Evolutionary conservation across 2,329 filamentous ascomycete species (phyloP), one percentile per base, ranked within the genome.

Genomic region (Fusarium cicatricum): DNA sequence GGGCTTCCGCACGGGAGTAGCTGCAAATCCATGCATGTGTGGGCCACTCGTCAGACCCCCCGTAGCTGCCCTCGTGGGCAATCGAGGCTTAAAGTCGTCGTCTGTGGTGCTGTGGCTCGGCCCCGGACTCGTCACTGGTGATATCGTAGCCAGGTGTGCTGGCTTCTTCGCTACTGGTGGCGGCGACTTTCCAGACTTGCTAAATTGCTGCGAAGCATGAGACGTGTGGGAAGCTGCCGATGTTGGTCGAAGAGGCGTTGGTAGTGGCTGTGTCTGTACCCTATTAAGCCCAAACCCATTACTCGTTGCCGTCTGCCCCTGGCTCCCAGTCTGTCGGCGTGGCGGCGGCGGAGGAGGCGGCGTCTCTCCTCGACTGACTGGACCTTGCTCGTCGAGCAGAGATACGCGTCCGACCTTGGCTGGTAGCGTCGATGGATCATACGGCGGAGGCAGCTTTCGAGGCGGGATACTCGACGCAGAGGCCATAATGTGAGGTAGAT

Each of bases 111-210:
- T 58, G 28, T 52, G 58, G 17, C 65, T 64, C 11, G 57, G 39
- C 9, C 42, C 53, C n/a, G 69, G 64, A 41, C 66, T 70, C 21
- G 64, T 54, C 15, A 47, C 50, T 2, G 69, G 71, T 3, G 71
- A 70, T 34, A 65, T 63, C 7, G 70, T 67, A 14, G 74, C 64
- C 5, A 86, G 77, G 60, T 86, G 83, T 3, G 82, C 78, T 2
- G 87, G 87, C 65, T 90, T 90, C 70, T 79, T 84, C 17, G 86
- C 87, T 43, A 90, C 78, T 1, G 82, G 82, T 5, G 83, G 85
- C n/a, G 82, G 74, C 10, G 74, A 68, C 58, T 81, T 82, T 12
- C 70, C 64, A 21, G 69, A 64, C 28, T 73, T 72, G 36, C 66
- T 58, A 36, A 69, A 65, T 45, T 71, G 61, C 17, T 61, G 65